Percentiles rank a stretch among this genome's conserved stretches.
These are phyloP conservation scores for Suillus subaureus DNA, from an alignment of 768 basidiomycete species.

Conservation along the genomic window DNA sequence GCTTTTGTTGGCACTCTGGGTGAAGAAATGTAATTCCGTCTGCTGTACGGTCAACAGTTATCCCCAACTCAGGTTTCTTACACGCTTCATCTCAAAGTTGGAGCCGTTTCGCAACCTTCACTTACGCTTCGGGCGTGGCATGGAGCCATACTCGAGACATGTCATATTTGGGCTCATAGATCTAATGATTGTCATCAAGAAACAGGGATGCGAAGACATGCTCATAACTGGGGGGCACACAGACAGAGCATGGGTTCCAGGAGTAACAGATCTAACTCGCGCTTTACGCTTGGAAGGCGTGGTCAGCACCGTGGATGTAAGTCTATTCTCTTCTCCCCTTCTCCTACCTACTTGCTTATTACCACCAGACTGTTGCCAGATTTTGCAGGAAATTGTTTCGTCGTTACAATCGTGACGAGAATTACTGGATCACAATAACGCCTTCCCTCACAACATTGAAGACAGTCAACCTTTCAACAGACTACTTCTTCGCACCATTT, in stretches of 20 bases:
- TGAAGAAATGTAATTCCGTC: constrained; percentile 7
- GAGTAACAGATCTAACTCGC: constrained; percentile 1
- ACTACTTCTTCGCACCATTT: constrained; percentile 5
- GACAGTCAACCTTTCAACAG: not conserved
- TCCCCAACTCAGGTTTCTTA: not conserved
- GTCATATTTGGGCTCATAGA: constrained; percentile 2
- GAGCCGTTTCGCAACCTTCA: constrained; percentile 7
- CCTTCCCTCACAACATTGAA: constrained; percentile 4
- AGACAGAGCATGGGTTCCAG: constrained; percentile 6
- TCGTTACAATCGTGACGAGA: constrained; percentile 1
- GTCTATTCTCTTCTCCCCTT: not conserved
- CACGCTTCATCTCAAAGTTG: constrained; percentile 1
- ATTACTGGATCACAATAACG: constrained; percentile 3
- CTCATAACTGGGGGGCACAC: constrained; percentile 5
- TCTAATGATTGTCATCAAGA: constrained; percentile 5
- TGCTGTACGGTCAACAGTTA: not conserved
- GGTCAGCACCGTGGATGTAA: constrained; percentile 2
- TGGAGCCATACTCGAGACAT: constrained; percentile 1
- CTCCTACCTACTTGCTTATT: not conserved
- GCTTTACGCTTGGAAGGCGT: constrained; percentile 5
- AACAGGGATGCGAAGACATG: constrained; percentile 6
- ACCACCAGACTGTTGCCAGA: not conserved
- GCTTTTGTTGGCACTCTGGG: constrained; percentile 6
- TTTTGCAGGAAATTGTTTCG: constrained; percentile 3
- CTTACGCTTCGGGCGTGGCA: not conserved